Conservation (phyloP, 768 basidiomycete genomes). For the Trametes meyenii region DNA sequence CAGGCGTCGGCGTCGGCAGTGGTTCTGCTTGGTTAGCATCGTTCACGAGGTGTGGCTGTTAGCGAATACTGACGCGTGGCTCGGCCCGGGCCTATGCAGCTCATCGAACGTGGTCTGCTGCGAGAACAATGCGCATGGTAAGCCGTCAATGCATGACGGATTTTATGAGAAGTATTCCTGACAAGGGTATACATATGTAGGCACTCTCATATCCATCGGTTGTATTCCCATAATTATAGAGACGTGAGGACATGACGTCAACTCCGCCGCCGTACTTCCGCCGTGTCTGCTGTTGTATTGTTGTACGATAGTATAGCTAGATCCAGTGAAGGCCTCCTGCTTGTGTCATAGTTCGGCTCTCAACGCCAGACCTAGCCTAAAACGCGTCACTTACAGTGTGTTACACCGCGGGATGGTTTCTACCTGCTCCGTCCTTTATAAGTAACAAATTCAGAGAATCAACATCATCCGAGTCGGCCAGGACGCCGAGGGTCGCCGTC, state of each 20-base stretch:
- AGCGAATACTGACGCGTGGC: neutral
- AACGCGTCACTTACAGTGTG: no score
- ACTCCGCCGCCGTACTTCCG: neutral
- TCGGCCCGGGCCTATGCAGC: neutral
- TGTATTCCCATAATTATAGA: constrained; percentile 10
- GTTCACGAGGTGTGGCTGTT: no score
- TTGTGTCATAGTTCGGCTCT: no score
- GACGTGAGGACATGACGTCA: neutral
- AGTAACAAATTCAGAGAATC: no score
- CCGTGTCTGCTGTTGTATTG: neutral
- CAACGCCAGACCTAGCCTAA: no score
- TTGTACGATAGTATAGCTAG: neutral
- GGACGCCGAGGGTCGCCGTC: no score
- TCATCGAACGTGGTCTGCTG: constrained; percentile 9
- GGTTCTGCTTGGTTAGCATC: neutral
- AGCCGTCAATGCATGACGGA: neutral
- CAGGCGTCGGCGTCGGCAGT: neutral
- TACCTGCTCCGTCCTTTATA: no score
- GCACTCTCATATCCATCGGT: constrained; percentile 10
- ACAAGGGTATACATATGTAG: neutral
- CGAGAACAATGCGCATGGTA: constrained; percentile 8
- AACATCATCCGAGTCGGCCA: no score
- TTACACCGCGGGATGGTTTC: no score
- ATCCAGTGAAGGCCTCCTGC: no score
- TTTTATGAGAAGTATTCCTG: neutral